Evolutionary conservation across 139 green algal species (phyloP), one percentile per base, ranked within the genome.

Genomic region (Nannochloris sp.): DNA sequence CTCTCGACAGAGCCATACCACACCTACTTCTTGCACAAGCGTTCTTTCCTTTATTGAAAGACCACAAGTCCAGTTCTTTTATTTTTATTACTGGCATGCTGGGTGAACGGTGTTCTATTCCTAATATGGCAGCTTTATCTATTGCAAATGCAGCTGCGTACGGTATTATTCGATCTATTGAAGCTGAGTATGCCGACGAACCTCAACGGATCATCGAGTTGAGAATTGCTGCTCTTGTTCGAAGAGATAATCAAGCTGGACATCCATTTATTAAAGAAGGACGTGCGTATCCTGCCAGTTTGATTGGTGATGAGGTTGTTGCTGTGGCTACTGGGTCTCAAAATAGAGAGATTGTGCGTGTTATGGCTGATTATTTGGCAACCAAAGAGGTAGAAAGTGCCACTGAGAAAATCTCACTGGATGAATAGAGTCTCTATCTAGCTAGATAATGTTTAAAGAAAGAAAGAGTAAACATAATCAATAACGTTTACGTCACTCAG

Each of bases 151-250:
- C 67, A 2, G 58, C 46, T 19, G 27, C 68, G 32, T 74, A 64
- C 25, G 67, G 67, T 10, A 35, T 62, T 33, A 55, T 74, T 23
- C 30, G 38, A 34, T 55, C 59, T 12, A 47, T 74, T 47, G 31
- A 70, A 47, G 53, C 31, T 19, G 47, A 55, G 32, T 45, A 65
- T 36, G 42, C 35, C 13, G 34, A 45, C 33, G 59, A 47, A 30
- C 44, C 45, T 25, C 57, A 70, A 35, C 58, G 67, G 24, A 61
- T 74, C 32, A 74, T 69, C 24, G 67, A 74, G 67, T 33, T 68
- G 23, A 8, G 67, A 29, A 74, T 74, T 27, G 67, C 39, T 1
- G 67, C 60, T 9, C 27, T 74, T 27, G 35, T 74, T 10, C 34
- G 67, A 6, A 61, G 47, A 38, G 56, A 54, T 42, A 61, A 19